Evolutionary conservation across 106 monocot species (phyloP), one percentile per base, ranked within the genome.

Genomic region (Dendrobium huoshanense): DNA sequence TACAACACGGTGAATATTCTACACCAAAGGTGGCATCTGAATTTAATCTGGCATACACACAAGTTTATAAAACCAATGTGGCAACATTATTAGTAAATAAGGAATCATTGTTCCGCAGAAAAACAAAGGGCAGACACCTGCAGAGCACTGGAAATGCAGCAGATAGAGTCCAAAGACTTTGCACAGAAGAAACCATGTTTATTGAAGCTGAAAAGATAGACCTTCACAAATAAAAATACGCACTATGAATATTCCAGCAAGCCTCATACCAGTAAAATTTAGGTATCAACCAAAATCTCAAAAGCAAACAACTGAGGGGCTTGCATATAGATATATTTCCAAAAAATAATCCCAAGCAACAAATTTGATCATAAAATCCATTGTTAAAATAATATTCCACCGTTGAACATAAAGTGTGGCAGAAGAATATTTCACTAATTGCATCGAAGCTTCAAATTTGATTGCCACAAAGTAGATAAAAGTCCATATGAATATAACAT

Each of bases 351-450:
- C 22, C 22, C 20, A n/a, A 61, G 20, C 61, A 19, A 61, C 8
- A 61, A 61, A 61, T 8, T 61, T 61, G 61, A 61, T 61, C 61
- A 61, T 61, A n/a, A 61, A 61, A 61, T 78, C 55, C 31, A 37
- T 29, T 58, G 78, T 18, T 40, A 78, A 61, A 33, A 4, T n/a
- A 61, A 61, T 61, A 61, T n/a, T 3, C 51, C 22, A 1, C 20
- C 61, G n/a, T 61, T 22, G 8, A n/a, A n/a, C 22, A 61, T 61
- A 61, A 61, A 61, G 2, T 24, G 61, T 22, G 22, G 5, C 5
- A 9, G 20, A 61, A 61, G 61, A 61, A 61, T 61, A 61, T 22
- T 61, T 61, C 61, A 61, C 4, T 2, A 61, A 59, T 24, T 78
- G 18, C 78, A 51, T 51, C 51, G 19, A 78, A 58, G 51, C 29